Base-by-base conservation (phyloP, 2,329 filamentous ascomycete species). In the Lecanicillium sp. region DNA sequence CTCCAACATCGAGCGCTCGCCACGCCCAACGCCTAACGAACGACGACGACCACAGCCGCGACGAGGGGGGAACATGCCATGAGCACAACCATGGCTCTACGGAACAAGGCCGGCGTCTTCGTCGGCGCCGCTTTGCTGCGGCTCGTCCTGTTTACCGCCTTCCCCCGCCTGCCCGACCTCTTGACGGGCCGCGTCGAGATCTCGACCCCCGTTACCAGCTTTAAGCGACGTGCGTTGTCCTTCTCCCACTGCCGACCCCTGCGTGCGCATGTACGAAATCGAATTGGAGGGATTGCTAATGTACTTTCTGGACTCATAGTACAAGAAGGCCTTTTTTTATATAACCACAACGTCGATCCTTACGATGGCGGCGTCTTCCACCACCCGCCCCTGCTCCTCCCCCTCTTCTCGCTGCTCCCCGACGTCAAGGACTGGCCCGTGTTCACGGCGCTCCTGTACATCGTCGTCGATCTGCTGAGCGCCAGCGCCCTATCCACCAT, bases 201-300 rank as follows among this genome's bases (percentile, higher is more conserved):
- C 60, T 96, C 93, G 37, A 98, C 93, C 19, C 91, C 93, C 32
- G 86, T 97, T 39, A 96, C 89, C 58, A 95, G 91, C 78, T 98
- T 96, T 79, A 97, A 97, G 74, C 81, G 93, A 80, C 74, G 90
- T 95, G 76, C 67, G 85, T 68, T 35, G 5, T 21, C 43, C 17
- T 39, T 37, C 41, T 41, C 35, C 23, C 26, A 20, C 14, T 4
- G 26, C 21, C n/a, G 7, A n/a, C 19, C 26, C 7, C 7, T 12
- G 29, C 29, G 14, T 27, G n/a, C n/a, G n/a, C n/a, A n/a, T n/a
- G n/a, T n/a, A n/a, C n/a, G n/a, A n/a, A n/a, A n/a, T n/a, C n/a
- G n/a, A n/a, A n/a, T n/a, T n/a, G n/a, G n/a, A n/a, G n/a, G n/a
- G n/a, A n/a, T n/a, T n/a, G n/a, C n/a, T n/a, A n/a, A n/a, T n/a